A percentile compares a stretch with the other conserved stretches of the same genome.
These are phyloP conservation scores for Leucocoprinus birnbaumii DNA, from an alignment of 768 basidiomycete genomes.

Conservation along the genomic window DNA sequence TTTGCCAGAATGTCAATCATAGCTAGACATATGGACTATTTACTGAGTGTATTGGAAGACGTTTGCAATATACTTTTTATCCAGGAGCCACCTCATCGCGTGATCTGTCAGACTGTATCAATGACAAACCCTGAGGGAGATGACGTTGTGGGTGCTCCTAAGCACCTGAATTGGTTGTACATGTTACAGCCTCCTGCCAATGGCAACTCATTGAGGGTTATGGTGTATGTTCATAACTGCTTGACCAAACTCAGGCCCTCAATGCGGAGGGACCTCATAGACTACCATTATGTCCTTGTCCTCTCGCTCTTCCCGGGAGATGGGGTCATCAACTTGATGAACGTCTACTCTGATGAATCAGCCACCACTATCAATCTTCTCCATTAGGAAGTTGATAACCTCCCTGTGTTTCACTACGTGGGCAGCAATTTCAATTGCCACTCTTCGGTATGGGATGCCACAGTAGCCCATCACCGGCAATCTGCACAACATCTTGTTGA, in stretches of 20 bases:
- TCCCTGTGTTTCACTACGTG: not conserved
- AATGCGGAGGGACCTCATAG: not conserved
- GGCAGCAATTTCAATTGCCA: not conserved
- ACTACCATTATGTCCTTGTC: no score
- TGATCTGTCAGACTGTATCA: not conserved
- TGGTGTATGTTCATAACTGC: not conserved
- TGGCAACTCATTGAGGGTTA: not conserved
- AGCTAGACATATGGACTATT: no score
- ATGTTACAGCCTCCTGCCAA: not conserved
- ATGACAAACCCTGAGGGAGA: not conserved
- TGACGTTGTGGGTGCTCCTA: not conserved
- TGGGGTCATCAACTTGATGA: not conserved
- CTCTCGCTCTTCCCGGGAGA: no score
- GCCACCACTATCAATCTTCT: not conserved
- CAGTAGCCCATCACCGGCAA: not conserved
- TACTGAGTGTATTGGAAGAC: no score
- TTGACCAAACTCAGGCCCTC: no score
- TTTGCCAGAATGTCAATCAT: no score
- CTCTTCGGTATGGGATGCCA: not conserved
- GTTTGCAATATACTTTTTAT: no score
- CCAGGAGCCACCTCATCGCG: not conserved
- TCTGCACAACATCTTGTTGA: not conserved
- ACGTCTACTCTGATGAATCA: not conserved
- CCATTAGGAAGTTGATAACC: not conserved
- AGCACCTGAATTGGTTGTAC: not conserved